These are phyloP conservation scores for Sordaria brevicollis DNA, from an alignment of 495 filamentous ascomycete genomes.

Conservation along the genomic window DNA sequence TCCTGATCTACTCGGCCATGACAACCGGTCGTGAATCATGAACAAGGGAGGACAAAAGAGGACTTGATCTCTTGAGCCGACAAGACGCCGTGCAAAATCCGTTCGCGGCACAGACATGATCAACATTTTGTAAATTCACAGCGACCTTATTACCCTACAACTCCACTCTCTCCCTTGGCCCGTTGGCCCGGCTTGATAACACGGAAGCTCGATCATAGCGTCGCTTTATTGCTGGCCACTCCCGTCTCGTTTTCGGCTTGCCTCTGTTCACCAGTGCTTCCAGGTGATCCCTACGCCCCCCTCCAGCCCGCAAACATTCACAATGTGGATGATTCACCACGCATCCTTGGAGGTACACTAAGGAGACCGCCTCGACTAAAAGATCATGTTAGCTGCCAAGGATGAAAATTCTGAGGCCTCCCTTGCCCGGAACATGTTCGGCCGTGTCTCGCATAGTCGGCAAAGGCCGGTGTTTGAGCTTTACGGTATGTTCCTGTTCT, in stretches of 20 bases:
- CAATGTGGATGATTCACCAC: neutral
- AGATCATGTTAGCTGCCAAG: neutral
- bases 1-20: neutral
- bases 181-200: slow-evolving; percentile 4
- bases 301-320: neutral
- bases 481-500: neutral
- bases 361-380: neutral
- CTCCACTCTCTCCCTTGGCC: neutral
- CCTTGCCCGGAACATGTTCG: neutral
- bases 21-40: neutral
- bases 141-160: slow-evolving; percentile 11
- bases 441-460: neutral
- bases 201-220: neutral
- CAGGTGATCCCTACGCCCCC: neutral
- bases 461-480: neutral
- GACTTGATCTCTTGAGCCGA: neutral
- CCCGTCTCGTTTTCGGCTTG: neutral
- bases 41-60: neutral
- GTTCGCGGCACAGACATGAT: neutral
- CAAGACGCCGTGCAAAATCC: neutral
- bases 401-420: neutral
- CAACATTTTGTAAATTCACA: slow-evolving; percentile 6
- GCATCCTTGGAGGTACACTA: neutral
- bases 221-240: neutral
- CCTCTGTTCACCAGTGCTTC: neutral